Conservation (phyloP, 352 stramenopile genomes). For the Globisporangium cylindrosporum region DNA sequence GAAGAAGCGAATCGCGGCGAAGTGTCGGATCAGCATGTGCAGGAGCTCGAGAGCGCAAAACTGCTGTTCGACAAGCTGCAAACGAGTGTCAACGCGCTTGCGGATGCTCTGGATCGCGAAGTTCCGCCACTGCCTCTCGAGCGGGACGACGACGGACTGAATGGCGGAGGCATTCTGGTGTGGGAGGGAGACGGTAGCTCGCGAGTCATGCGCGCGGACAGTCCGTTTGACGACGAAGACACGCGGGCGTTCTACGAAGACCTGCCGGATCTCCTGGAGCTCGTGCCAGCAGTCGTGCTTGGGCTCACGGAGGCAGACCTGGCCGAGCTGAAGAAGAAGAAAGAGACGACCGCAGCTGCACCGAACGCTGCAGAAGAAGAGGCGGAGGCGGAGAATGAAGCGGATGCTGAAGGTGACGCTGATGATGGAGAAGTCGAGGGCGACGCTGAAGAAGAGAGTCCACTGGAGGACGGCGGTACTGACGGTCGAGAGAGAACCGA, state of each 20-base stretch:
- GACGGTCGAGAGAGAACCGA: slow-evolving; percentile 27
- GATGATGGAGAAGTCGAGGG: slow-evolving; percentile 37
- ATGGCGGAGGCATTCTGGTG: slow-evolving; percentile 45
- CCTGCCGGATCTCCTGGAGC: slow-evolving; percentile 93
- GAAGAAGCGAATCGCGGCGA: slow-evolving; percentile 84
- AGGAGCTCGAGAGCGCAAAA: slow-evolving; percentile 73
- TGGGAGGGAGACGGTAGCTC: slow-evolving; percentile 76
- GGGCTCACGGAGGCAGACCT: slow-evolving; percentile 89
- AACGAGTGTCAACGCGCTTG: slow-evolving; percentile 78
- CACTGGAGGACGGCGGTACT: slow-evolving; percentile 32
- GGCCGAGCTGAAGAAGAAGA: slow-evolving; percentile 83
- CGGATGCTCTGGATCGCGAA: slow-evolving; percentile 74
- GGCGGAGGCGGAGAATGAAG: slow-evolving; percentile 33
- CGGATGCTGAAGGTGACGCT: slow-evolving; percentile 35
- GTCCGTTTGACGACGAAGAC: slow-evolving; percentile 96
- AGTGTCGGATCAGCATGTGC: slow-evolving; percentile 63
- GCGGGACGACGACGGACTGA: slow-evolving; percentile 55
- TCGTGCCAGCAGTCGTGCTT: slow-evolving; percentile 93
- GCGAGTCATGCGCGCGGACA: slow-evolving; percentile 63
- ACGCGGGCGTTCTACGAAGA: slow-evolving; percentile 97
- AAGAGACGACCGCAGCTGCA: slow-evolving; percentile 35
- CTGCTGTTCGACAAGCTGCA: slow-evolving; percentile 84
- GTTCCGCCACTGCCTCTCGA: slow-evolving; percentile 63
- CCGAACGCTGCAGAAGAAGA: slow-evolving; percentile 23
- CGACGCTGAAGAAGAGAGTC: slow-evolving; percentile 14